Conservation (phyloP, 352 stramenopile genomes). For the Phytophthora lateralis region DNA sequence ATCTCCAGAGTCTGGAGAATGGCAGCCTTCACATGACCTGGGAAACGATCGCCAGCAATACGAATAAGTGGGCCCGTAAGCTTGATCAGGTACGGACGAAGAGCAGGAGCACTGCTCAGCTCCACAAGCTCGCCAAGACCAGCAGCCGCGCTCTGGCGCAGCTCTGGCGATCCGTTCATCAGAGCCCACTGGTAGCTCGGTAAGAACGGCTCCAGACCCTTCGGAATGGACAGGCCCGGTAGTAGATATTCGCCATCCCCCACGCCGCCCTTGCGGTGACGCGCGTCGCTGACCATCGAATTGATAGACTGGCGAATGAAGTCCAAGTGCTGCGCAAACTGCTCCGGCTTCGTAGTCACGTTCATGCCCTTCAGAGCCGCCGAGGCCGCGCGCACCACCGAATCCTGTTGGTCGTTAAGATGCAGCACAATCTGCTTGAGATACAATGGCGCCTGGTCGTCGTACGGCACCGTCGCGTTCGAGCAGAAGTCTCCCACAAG, state of each 20-base stretch:
- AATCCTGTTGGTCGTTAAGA: slow-evolving; percentile 93
- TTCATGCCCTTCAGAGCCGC: slow-evolving; percentile 93
- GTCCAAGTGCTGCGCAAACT: slow-evolving; percentile 94
- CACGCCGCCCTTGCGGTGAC: slow-evolving; percentile 93
- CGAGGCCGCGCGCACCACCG: slow-evolving; percentile 91
- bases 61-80: slow-evolving; percentile 97
- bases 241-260: slow-evolving; percentile 81
- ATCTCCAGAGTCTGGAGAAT: slow-evolving; percentile 98
- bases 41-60: slow-evolving; percentile 99
- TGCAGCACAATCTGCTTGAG: slow-evolving; percentile 96
- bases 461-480: slow-evolving; percentile 89
- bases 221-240: slow-evolving; percentile 79
- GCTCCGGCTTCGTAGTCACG: slow-evolving; percentile 90
- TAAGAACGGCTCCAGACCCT: slow-evolving; percentile 95
- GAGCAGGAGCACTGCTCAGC: slow-evolving; percentile 83
- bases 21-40: slow-evolving; percentile 96
- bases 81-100: slow-evolving; percentile 98
- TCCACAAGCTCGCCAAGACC: slow-evolving; percentile 97
- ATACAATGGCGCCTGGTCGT: slow-evolving; percentile 95
- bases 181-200: slow-evolving; percentile 98
- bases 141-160: slow-evolving; percentile 91
- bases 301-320: slow-evolving; percentile 98
- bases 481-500: slow-evolving; percentile 91
- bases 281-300: slow-evolving; percentile 95
- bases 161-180: slow-evolving; percentile 93